A percentile compares a stretch with the other conserved stretches of the same genome.
Conservation (phyloP, 2,329 filamentous ascomycete species). For the Truncatella angustata region DNA sequence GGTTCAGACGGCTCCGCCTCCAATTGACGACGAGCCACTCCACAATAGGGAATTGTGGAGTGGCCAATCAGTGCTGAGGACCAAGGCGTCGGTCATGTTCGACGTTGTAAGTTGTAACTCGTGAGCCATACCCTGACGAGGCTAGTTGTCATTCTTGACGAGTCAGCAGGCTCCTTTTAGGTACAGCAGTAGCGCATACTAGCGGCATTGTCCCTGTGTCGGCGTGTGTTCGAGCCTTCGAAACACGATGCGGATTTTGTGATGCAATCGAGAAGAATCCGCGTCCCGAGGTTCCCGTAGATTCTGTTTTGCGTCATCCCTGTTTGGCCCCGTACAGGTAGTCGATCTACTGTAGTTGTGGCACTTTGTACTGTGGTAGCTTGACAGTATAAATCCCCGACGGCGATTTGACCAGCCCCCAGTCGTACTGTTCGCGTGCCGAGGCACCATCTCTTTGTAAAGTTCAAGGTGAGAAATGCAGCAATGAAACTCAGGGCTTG, state of each 20-base stretch:
- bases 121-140: slow-evolving; percentile 1
- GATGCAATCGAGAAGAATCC: background rate
- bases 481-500: background rate
- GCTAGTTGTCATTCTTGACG: slow-evolving; percentile 1
- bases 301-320: background rate
- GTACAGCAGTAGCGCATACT: background rate
- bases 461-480: background rate
- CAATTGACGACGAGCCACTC: slow-evolving; percentile 7
- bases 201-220: slow-evolving; percentile 2
- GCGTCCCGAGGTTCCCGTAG: background rate
- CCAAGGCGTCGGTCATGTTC: background rate
- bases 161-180: background rate
- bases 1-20: slow-evolving; percentile 8
- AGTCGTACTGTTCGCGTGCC: background rate
- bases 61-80: slow-evolving; percentile 12
- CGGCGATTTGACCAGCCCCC: background rate
- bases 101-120: background rate
- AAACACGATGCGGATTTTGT: background rate
- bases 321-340: too few relatives aligned
- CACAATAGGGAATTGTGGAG: slow-evolving; percentile 13
- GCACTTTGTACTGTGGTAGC: too few relatives aligned
- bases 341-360: too few relatives aligned
- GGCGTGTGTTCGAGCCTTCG: slow-evolving; percentile 1
- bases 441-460: background rate
- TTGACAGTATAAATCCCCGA: too few relatives aligned